Evolutionary conservation across 129 eudicot species (phyloP).

Genomic region (Helichrysum umbraculigerum): DNA sequence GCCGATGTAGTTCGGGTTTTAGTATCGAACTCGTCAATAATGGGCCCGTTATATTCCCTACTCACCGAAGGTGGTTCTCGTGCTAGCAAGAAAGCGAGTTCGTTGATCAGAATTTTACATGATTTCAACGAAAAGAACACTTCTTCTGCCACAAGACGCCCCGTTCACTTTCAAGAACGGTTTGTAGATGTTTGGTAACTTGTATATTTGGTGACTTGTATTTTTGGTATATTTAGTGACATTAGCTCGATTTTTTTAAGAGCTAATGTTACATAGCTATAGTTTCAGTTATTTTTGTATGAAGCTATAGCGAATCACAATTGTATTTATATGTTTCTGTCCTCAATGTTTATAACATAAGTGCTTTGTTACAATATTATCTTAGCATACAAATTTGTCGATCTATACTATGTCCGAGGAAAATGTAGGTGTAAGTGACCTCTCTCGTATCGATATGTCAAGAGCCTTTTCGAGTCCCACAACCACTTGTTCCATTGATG

Average conservation of each 20-base stretch:
- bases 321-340: conserved; percentile 13
- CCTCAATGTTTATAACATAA: conserved; percentile 19
- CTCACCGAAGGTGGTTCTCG: conserved; percentile 58
- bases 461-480: conserved; percentile 54
- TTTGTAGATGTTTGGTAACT: conserved; percentile 65
- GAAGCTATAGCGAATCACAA: conserved; percentile 41
- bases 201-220: conserved; percentile 5
- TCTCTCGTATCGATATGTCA: conserved; percentile 45
- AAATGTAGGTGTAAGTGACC: conserved; percentile 38
- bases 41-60: conserved; percentile 67
- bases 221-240: conserved; percentile 26
- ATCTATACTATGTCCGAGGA: conserved; percentile 22
- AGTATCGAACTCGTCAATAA: conserved; percentile 66
- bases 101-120: conserved; percentile 62
- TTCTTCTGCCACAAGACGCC: conserved; percentile 40
- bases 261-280: conserved; percentile 40
- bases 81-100: conserved; percentile 67
- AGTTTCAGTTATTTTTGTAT: conserved; percentile 45
- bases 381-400: conserved; percentile 17
- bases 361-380: conserved; percentile 15
- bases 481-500: conserved; percentile 72
- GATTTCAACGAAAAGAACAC: conserved; percentile 53
- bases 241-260: conserved; percentile 55
- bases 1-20: conserved; percentile 82
- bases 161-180: conserved; percentile 40